Evolutionary conservation across 495 filamentous ascomycete species (phyloP), one percentile per base, ranked within the genome.

Genomic region (Clohesyomyces aquaticus): DNA sequence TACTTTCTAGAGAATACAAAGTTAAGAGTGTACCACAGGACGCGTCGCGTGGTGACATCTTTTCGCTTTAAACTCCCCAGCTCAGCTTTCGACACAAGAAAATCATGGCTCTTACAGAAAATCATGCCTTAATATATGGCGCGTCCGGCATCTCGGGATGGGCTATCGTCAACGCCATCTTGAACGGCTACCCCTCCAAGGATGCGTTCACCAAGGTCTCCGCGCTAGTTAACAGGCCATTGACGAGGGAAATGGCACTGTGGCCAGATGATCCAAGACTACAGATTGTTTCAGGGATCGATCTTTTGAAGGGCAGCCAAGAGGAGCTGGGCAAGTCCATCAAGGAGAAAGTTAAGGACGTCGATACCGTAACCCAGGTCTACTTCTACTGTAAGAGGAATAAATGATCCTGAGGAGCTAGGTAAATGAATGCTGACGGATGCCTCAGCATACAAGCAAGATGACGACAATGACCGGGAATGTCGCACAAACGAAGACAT

Each of bases 131-230:
- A 29, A 45, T 74, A 32, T 73, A 67, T 47, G 72, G 71, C 32
- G 72, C 71, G 6, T 72, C 64, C 32, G 78, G 79, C n/a, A 79
- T 81, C 50, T 75, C 73, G 43, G 78, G 78, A 55, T 81, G 78
- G 79, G 78, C 78, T n/a, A 71, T 80, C 22, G 74, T 74, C 14
- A 81, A 80, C 60, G 65, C 72, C 27, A 66, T 81, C 19, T 67
- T 81, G 11, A 63, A 71, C 25, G 76, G 69, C 46, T 81, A 80
- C 59, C 79, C 79, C 4, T 65, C 70, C 8, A 51, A 71, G 16
- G 75, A 74, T 25, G 67, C 68, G 11, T 81, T 81, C 65, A 52
- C 52, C 2, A 74, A 70, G 54, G 74, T 81, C n/a, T 79, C 78
- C 4, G 78, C 78, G 18, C 62, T 81, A 35, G 71, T 77, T 53